Evolutionary conservation across 305 asterid species (phyloP).

Genomic region (Solanum aculeatissimum): DNA sequence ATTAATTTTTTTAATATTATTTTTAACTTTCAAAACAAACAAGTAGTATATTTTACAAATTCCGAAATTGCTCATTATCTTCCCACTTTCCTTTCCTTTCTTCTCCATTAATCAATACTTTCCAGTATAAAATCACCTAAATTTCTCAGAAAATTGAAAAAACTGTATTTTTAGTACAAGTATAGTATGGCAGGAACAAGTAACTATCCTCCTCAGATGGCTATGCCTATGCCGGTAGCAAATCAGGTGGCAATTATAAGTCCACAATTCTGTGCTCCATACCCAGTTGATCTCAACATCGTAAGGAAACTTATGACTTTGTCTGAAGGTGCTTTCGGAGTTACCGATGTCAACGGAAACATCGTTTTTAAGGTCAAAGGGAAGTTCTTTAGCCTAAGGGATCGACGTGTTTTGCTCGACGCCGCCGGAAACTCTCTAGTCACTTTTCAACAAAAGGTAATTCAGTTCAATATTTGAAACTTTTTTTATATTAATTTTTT

Average conservation of each 20-base stretch:
- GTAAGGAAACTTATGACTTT: constrained; percentile 8
- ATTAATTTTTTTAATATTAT: no score
- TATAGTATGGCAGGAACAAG: neutral
- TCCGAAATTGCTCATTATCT: neutral
- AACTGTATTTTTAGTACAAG: neutral
- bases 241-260: constrained; percentile 1
- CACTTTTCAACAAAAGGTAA: constrained; percentile 26
- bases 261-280: constrained; percentile 9
- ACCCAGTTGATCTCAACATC: constrained; percentile 3
- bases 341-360: constrained; percentile 20
- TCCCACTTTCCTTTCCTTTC: neutral
- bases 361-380: constrained; percentile 16
- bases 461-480: no score
- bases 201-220: neutral
- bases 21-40: no score
- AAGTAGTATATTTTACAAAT: no score
- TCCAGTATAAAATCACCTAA: neutral
- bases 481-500: no score
- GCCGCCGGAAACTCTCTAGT: constrained; percentile 14
- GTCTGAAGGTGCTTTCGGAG: constrained; percentile 21
- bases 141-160: neutral
- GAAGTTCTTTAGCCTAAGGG: constrained; percentile 17
- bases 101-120: neutral
- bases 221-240: neutral
- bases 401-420: constrained; percentile 26